These are phyloP conservation scores for Pleurotus djamor DNA, from an alignment of 768 basidiomycete genomes.

Conservation along the genomic window DNA sequence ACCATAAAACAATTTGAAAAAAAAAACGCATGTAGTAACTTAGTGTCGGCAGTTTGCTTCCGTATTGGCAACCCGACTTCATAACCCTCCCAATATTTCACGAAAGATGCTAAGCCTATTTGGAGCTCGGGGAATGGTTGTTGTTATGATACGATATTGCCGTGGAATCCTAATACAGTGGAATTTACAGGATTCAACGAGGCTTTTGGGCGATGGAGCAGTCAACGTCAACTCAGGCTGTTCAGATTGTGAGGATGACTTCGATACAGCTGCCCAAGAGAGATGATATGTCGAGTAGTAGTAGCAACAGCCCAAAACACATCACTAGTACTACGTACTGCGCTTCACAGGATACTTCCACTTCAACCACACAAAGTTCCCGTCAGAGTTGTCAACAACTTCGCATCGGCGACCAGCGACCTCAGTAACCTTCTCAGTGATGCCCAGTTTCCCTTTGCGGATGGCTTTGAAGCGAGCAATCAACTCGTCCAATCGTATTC, in stretches of 20 bases:
- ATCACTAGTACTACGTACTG: neutral
- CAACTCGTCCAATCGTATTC: slow-evolving; percentile 62
- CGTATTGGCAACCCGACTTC: slow-evolving; percentile 3
- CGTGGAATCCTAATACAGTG: neutral
- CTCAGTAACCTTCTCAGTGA: slow-evolving; percentile 75
- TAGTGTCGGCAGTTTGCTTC: slow-evolving; percentile 6
- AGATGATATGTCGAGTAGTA: neutral
- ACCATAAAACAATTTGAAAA: slow-evolving; percentile 7
- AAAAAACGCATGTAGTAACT: neutral
- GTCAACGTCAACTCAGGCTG: neutral
- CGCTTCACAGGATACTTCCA: slow-evolving; percentile 43
- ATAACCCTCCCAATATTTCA: neutral
- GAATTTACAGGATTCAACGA: too few species aligned
- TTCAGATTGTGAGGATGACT: neutral
- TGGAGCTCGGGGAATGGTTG: neutral
- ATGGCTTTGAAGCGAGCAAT: slow-evolving; percentile 50
- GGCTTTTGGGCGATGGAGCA: neutral
- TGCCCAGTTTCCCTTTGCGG: slow-evolving; percentile 54
- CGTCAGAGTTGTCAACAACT: slow-evolving; percentile 54
- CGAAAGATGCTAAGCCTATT: neutral
- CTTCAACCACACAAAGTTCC: slow-evolving; percentile 58
- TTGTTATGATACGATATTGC: neutral
- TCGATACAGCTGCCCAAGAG: neutral
- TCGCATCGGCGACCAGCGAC: slow-evolving; percentile 70
- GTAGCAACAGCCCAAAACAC: neutral